These are phyloP conservation scores for Solanum hybrid DNA, from an alignment of 305 asterid species.

Conservation along the genomic window DNA sequence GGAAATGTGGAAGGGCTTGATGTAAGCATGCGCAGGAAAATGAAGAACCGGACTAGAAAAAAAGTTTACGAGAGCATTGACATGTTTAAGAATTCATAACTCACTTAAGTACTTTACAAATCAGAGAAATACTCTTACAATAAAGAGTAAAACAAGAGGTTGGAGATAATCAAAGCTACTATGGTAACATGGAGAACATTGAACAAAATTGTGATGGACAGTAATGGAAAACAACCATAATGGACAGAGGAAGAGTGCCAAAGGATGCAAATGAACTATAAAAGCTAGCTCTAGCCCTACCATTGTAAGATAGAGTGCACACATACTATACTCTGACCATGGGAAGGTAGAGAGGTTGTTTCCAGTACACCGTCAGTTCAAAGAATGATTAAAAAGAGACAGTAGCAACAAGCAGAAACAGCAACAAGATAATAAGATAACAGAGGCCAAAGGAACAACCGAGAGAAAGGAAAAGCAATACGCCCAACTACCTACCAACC, in stretches of 20 bases:
- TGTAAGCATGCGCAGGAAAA: neutral
- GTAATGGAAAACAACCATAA: neutral
- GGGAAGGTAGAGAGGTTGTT: neutral
- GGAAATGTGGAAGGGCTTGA: neutral
- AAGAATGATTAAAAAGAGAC: too few species aligned
- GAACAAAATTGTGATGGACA: neutral
- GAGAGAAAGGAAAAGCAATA: too few species aligned
- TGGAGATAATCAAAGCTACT: neutral
- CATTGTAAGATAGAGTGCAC: neutral
- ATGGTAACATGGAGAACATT: neutral
- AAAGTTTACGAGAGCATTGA: neutral
- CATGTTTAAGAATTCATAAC: neutral
- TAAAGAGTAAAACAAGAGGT: neutral
- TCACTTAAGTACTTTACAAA: neutral
- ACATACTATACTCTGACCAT: neutral
- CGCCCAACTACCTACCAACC: too few species aligned
- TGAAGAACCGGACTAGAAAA: constrained; percentile 6
- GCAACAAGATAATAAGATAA: too few species aligned
- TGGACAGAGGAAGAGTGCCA: neutral
- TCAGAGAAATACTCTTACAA: neutral
- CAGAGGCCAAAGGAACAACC: too few species aligned
- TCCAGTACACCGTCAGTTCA: neutral
- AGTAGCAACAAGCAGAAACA: neutral
- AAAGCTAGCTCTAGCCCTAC: neutral
- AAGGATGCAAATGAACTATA: neutral